Percentiles rank a stretch among this genome's conserved stretches.
These are phyloP conservation scores for Solanum lycopersicoides DNA, from an alignment of 257 asterid species.

Conservation along the genomic window DNA sequence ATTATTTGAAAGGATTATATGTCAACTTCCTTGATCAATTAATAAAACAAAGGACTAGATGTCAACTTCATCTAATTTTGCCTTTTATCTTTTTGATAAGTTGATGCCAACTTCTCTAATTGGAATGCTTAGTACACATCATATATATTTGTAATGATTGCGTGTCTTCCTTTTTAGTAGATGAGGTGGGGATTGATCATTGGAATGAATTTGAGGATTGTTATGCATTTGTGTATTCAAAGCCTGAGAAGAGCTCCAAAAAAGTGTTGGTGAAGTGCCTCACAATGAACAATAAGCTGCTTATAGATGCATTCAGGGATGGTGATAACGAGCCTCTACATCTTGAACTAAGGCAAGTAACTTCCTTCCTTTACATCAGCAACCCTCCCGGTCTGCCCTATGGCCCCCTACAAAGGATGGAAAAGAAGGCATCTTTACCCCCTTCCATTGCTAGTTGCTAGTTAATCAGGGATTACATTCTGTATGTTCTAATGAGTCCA, in stretches of 20 bases:
- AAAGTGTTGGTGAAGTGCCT: slow-evolving; percentile 67
- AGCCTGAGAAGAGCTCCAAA: slow-evolving; percentile 43
- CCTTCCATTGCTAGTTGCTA: background rate
- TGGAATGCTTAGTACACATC: background rate
- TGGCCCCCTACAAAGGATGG: background rate
- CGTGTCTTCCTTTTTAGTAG: slow-evolving; percentile 18
- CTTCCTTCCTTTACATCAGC: background rate
- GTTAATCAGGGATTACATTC: background rate
- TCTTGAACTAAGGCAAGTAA: slow-evolving; percentile 50
- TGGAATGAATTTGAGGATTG: slow-evolving; percentile 65
- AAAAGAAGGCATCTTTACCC: background rate
- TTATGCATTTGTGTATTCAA: slow-evolving; percentile 63
- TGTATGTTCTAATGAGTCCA: background rate
- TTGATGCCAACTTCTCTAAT: background rate
- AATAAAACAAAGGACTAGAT: background rate
- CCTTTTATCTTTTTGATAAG: background rate
- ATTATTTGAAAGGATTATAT: background rate
- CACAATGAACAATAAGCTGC: slow-evolving; percentile 48
- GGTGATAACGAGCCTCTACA: slow-evolving; percentile 49
- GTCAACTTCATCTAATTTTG: background rate
- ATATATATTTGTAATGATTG: background rate
- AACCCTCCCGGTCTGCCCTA: background rate
- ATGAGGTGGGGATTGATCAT: slow-evolving; percentile 58
- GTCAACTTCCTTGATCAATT: background rate
- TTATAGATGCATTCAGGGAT: slow-evolving; percentile 58